Base-by-base conservation (phyloP, 306 rosid species). In the Fagus crenata region DNA sequence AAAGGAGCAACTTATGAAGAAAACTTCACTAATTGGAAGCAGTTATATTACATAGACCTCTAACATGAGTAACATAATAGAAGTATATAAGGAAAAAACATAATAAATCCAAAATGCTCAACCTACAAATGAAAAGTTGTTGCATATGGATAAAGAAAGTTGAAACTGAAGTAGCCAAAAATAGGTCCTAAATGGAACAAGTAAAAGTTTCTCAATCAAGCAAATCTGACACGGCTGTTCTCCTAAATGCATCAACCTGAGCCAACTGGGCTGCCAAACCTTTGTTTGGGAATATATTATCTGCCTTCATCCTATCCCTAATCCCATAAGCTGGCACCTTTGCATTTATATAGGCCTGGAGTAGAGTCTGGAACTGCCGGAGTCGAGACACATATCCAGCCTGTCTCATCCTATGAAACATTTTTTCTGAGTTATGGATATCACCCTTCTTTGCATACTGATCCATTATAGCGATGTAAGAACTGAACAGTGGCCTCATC, bases 271-370 rank as follows among this genome's bases (percentile, higher is more conserved):
- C 73, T 3, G 68, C 73, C 85, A 92, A 39, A 67, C 0, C 18
- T 69, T 51, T 86, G 81, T 67, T 90, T 65, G 97, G 89, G 78
- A 72, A 79, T 53, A 95, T 2, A 61, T 83, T 78, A 69, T 92
- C 97, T 7, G 90, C 91, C 77, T 77, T 88, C 89, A 95, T 78
- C 79, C 97, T 87, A 78, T 92, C 97, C 83, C 86, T 83, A 14
- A 92, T 86, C 40, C 98, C 97, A 71, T 90, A 95, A 55, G 93
- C 91, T 13, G 96, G 92, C 39, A 72, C 70, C 71, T 95, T 90
- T 49, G 89, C 97, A 51, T 84, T 95, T 77, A 86, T 55, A 64
- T 92, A 95, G 49, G 98, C 91, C 77, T 80, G 87, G 22, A 89
- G 1, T 14, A 95, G 87, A 76, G 80, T 36, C 42, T 88, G 89